Percentiles rank a stretch among this genome's conserved stretches.
These are phyloP conservation scores for Penicillium sp. DNA, from an alignment of 2,329 filamentous ascomycete genomes.

Conservation along the genomic window DNA sequence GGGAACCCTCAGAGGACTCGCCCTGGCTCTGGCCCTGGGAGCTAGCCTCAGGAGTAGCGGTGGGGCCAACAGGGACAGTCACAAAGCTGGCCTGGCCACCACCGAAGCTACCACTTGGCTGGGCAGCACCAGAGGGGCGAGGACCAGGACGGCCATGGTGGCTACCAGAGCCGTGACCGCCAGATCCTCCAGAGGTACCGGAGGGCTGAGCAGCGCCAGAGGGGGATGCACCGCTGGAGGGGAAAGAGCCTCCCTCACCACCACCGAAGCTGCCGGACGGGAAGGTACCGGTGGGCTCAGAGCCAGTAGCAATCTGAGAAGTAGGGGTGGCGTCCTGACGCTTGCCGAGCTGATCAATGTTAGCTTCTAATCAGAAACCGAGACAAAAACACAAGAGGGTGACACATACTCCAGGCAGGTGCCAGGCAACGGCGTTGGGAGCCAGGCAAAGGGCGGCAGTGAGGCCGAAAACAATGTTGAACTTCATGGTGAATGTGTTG, in stretches of 20 bases:
- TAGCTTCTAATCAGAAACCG: not conserved
- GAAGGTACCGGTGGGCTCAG: constrained; percentile 6
- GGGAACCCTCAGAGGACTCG: not conserved
- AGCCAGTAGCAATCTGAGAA: constrained; percentile 1
- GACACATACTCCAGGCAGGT: constrained; percentile 11
- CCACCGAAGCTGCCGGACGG: constrained; percentile 1
- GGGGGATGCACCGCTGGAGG: not conserved
- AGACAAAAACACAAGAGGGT: not conserved
- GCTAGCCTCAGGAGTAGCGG: constrained; percentile 7
- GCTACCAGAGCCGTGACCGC: not conserved
- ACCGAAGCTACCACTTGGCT: constrained; percentile 4
- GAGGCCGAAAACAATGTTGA: constrained; percentile 24
- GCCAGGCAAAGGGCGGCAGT: constrained; percentile 24
- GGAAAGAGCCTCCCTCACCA: not conserved
- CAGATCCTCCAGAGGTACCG: constrained; percentile 2
- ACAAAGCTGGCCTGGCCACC: constrained; percentile 2
- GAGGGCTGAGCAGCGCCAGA: constrained; percentile 1
- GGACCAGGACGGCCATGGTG: not conserved
- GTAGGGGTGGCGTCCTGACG: constrained; percentile 11
- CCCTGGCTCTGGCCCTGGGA: constrained; percentile 3
- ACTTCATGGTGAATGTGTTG: constrained; percentile 29
- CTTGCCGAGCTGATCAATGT: constrained; percentile 5
- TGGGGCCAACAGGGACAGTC: not conserved
- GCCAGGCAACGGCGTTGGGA: constrained; percentile 21
- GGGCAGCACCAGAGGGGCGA: not conserved